Base-by-base conservation (phyloP, 2,329 filamentous ascomycete species). In the Karstenula rhodostoma region DNA sequence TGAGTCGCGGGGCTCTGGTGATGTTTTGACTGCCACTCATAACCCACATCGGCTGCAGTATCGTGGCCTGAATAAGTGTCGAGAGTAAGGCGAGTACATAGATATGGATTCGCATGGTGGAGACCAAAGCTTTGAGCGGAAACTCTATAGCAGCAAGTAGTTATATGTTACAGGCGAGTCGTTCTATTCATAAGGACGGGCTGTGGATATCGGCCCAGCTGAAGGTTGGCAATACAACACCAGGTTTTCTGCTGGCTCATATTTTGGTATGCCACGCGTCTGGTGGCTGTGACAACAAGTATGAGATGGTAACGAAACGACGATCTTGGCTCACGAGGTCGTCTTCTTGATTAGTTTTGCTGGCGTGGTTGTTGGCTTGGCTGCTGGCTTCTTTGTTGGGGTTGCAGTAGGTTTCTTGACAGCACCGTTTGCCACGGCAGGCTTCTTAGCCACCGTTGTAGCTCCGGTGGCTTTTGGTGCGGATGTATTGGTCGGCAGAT, bases 381-480 rank as follows among this genome's bases (percentile, higher is more conserved):
- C 48, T 17, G 33, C 48, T 23, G 42, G 47, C 35, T 56, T 60
- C 25, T 52, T 44, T 13, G 47, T 27, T 23, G 35, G 54, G 19
- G 29, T 10, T 35, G 51, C 12, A 13, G 32, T 17, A 15, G 58
- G 42, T 32, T 63, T 63, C 35, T 63, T 62, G 9, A 53, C 33
- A 40, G 37, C 47, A 25, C 56, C 42, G 32, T 58, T 58, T 27
- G 46, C 35, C 13, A 42, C 15, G 27, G 37, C 15, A 27, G 22
- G 46, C 35, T 64, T 64, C 56, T 64, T 66, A 10, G 57, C 22
- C n/a, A 50, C 25, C 10, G 51, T 22, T 19, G 57, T 22, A 40
- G 52, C 42, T 32, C 23, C 57, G 22, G n/a, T 40, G 29, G 37
- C 40, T 37, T 59, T 56, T 9, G 51, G 25, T 19, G 35, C 35